Base-by-base conservation (phyloP, 2,329 filamentous ascomycete species). In the Ophioceras dolichostomum region DNA sequence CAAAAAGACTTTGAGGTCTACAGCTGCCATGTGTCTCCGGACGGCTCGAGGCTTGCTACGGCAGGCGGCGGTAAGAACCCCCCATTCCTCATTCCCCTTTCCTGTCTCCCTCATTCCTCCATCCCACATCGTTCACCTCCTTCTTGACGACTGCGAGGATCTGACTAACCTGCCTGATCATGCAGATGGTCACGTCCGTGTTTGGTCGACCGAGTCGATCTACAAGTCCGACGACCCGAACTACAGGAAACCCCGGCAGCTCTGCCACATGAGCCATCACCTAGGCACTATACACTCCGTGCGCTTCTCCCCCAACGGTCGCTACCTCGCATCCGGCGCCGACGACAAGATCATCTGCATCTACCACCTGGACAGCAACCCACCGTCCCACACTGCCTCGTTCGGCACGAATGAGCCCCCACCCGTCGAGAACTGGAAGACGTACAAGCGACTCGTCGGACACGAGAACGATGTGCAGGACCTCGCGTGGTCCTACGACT, bases 391-490 rank as follows among this genome's bases (percentile, higher is more conserved):
- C 50, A 72, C 81, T 37, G 74, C 83, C 9, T 81, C 83, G 9
- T 94, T 94, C 57, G 87, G 86, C 76, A 78, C 83, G 36, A 91
- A 88, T 57, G 91, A 96, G 55, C 77, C 86, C 21, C 86, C 89
- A 3, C 87, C 89, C 0, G 83, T 94, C 33, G 91, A 98, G 67
- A 96, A 95, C 51, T 98, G 91, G 91, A 88, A 94, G 60, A 94
- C 94, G 17, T 82, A 88, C 51, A 84, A 86, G 54, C 80, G 91
- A 44, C 67, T 98, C 37, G 91, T 95, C 41, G 93, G 91, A 13
- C 93, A 98, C 56, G 91, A 98, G 52, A 98, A 96, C 54, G 91
- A 98, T 62, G 88, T 98, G 5, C 91, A 98, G 60, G 93, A 98
- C 62, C 67, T 98, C 41, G 91, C 87, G 21, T 98, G 91, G 91